Conservation (phyloP, 805 yeast species). For the Candida ortonii region DNA sequence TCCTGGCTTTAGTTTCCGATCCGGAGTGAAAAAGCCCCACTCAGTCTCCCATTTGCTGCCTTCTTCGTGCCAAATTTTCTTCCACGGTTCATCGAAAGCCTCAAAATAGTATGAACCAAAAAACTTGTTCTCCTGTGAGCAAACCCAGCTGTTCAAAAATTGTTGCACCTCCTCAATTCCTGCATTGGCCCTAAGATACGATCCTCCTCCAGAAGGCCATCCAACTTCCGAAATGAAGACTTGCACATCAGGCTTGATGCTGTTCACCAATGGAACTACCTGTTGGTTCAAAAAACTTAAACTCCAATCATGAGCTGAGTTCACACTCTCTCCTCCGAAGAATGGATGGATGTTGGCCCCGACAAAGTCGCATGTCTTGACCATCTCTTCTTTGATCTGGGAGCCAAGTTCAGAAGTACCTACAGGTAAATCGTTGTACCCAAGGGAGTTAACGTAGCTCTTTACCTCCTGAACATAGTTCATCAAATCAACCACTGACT, state of each 20-base stretch:
- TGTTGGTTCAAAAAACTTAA: constrained; percentile 44
- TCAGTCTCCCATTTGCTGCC: constrained; percentile 61
- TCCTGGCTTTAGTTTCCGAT: constrained; percentile 45
- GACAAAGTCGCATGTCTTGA: constrained; percentile 48
- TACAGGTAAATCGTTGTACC: constrained; percentile 44
- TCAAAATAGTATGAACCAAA: constrained; percentile 61
- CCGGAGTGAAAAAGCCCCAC: constrained; percentile 62
- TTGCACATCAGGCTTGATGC: constrained; percentile 23
- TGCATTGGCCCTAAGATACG: constrained; percentile 44
- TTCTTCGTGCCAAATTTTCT: constrained; percentile 46
- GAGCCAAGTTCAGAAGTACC: constrained; percentile 65
- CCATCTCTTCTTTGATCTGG: constrained; percentile 37
- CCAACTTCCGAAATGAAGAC: constrained; percentile 62
- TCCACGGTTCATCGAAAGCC: constrained; percentile 76
- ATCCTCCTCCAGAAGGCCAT: constrained; percentile 69
- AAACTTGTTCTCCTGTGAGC: constrained; percentile 37
- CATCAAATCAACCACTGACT: constrained; percentile 36
- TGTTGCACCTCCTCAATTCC: constrained; percentile 41
- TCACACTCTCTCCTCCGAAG: constrained; percentile 53
- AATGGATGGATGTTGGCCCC: constrained; percentile 71
- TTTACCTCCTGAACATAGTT: constrained; percentile 43
- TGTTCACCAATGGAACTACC: constrained; percentile 37
- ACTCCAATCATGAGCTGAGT: constrained; percentile 52
- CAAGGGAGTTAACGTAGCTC: constrained; percentile 33
- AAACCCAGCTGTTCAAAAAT: constrained; percentile 52